Percentiles rank a stretch among this genome's conserved stretches.
Evolutionary conservation across 1,284 basidiomycete species (phyloP).

Genomic region (Ceratobasidium sp.): DNA sequence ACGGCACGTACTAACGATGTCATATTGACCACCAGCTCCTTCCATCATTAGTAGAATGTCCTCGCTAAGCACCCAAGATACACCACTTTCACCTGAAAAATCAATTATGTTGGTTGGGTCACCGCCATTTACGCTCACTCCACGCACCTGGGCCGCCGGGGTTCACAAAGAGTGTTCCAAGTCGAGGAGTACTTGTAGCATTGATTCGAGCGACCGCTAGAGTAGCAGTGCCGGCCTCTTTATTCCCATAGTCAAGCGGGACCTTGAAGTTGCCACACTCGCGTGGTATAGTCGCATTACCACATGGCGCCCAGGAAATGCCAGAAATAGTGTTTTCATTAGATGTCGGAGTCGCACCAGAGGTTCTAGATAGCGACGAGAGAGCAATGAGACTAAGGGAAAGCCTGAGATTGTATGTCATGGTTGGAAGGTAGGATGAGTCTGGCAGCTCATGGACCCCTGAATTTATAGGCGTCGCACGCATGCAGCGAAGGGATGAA

Average conservation of each 20-base stretch:
- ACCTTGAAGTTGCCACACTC: slow-evolving; percentile 37
- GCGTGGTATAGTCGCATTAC: slow-evolving; percentile 19
- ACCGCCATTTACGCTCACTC: too few species aligned
- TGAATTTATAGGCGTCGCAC: too few species aligned
- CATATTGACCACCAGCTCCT: slow-evolving; percentile 30
- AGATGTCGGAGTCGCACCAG: too few species aligned
- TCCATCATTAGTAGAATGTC: not conserved
- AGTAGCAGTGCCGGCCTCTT: slow-evolving; percentile 15
- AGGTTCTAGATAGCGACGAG: too few species aligned
- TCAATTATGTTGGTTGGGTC: not conserved
- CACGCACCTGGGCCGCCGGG: slow-evolving; percentile 32
- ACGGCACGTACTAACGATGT: slow-evolving; percentile 31
- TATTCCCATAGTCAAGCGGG: slow-evolving; percentile 35
- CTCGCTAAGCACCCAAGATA: slow-evolving; percentile 6
- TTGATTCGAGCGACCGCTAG: slow-evolving; percentile 25
- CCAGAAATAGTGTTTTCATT: too few species aligned
- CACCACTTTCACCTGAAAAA: slow-evolving; percentile 15
- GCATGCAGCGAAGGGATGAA: too few species aligned
- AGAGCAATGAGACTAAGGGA: too few species aligned
- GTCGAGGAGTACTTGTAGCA: slow-evolving; percentile 12
- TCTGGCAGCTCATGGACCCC: too few species aligned
- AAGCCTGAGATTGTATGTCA: too few species aligned
- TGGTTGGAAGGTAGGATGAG: too few species aligned
- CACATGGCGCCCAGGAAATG: slow-evolving; percentile 15
- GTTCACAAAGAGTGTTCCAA: slow-evolving; percentile 36